phyloP scores from a whole-genome alignment of 2,329 filamentous ascomycete genomes.

The Fusarium tjaetaba region DNA sequence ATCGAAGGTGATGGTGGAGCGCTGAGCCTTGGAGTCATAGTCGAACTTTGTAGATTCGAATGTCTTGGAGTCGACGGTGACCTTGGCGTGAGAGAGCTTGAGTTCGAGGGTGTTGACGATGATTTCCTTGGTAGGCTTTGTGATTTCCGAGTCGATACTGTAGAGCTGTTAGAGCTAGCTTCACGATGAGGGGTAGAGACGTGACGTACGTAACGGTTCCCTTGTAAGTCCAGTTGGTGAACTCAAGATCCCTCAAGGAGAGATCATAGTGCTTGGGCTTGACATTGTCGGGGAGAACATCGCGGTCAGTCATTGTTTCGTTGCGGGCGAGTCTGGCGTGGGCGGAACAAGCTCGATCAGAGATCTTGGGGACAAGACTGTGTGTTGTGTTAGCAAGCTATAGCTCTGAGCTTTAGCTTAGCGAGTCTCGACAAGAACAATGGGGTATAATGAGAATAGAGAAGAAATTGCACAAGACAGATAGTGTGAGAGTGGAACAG shows the following conservation, averaged over 20 bases:
- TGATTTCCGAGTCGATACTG: slow-evolving; percentile 79
- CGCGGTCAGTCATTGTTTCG: slow-evolving; percentile 65
- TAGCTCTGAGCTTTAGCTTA: slow-evolving; percentile 35
- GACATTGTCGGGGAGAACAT: slow-evolving; percentile 70
- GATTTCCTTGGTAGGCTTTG: slow-evolving; percentile 77
- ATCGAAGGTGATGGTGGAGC: slow-evolving; percentile 80
- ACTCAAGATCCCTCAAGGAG: slow-evolving; percentile 84
- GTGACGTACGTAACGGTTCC: slow-evolving; percentile 72
- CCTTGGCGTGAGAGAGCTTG: slow-evolving; percentile 73
- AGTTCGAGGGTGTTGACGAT: slow-evolving; percentile 88
- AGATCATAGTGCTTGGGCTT: slow-evolving; percentile 89
- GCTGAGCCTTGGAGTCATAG: slow-evolving; percentile 86
- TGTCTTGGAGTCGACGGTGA: slow-evolving; percentile 66
- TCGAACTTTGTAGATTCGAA: slow-evolving; percentile 73
- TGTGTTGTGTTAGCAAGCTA: slow-evolving; percentile 31
- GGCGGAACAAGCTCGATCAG: slow-evolving; percentile 49
- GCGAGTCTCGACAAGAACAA: slow-evolving; percentile 11
- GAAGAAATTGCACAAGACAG: not conserved
- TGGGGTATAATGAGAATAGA: slow-evolving; percentile 4
- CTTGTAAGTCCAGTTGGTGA: slow-evolving; percentile 78
- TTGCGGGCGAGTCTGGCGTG: slow-evolving; percentile 50
- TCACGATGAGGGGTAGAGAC: slow-evolving; percentile 12
- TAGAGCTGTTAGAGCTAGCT: slow-evolving; percentile 20
- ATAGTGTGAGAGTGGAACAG: not conserved
- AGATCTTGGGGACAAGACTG: slow-evolving; percentile 42